Evolutionary conservation across 495 filamentous ascomycete species (phyloP), one percentile per base, ranked within the genome.

Genomic region (Stereocaulon alpinum): DNA sequence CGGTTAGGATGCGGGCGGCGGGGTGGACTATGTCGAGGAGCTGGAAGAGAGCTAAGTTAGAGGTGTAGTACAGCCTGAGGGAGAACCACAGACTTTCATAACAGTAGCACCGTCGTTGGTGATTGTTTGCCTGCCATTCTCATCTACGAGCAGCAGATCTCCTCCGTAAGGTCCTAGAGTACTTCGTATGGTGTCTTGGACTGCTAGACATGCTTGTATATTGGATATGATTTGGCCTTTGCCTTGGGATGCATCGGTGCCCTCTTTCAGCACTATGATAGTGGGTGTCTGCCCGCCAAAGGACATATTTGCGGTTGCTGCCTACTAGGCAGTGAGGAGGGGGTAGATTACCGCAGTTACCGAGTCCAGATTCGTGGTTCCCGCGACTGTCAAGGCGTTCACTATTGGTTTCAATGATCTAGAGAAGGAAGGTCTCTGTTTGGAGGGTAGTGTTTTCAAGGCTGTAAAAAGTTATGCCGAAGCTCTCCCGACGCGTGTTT

Each of bases 91-190:
- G 24, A 24, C 90, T 83, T 96, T 96, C 93, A 98, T 98, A 45
- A 97, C 93, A 24, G 93, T 98, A 45, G 93, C 93, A 68, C 93
- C 93, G 81, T 98, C 93, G 72, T 98, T 98, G 51, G 93, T 98
- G 67, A 98, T 96, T 63, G 93, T 98, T 76, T 95, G 90, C 71
- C 72, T 86, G 70, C 93, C 93, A 78, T 96, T 96, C 68, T 80
- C 83, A 73, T 98, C 94, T 59, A 98, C 93, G 71, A 98, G 81
- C 67, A 98, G 79, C 68, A 98, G 76, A 74, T 98, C 93, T 62
- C 93, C 93, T 68, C 93, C 93, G 73, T 97, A 98, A 11, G 93
- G 93, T n/a, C 93, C 93, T 47, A 98, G 77, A 15, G 93, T 98
- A 68, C 86, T 88, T 77, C 91, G 88, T 72, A 98, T 89, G 59